Base-by-base conservation (phyloP, 2,329 filamentous ascomycete species). In the Penicillium nordicum region DNA sequence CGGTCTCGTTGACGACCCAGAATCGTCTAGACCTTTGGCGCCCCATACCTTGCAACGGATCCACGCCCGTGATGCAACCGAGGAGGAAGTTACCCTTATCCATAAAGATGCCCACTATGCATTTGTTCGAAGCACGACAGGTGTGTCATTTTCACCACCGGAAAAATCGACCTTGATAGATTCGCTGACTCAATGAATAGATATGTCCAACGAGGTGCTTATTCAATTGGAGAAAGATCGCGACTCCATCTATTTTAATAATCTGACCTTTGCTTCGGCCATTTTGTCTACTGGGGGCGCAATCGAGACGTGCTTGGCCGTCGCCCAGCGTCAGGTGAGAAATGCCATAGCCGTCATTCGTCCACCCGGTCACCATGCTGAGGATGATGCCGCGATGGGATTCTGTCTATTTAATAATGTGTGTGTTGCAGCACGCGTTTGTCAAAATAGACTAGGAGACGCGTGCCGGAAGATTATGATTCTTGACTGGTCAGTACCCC, bases 401-500 rank as follows among this genome's bases (percentile, higher is more conserved):
- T 99, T 99, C 70, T 99, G 94, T 72, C 84, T 97, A 57, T 97
- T 97, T 78, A 97, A 99, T 77, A 99, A 99, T 68, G 94, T 97
- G 3, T 92, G 90, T 21, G 89, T 99, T 57, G 93, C 92, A 1
- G 88, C 92, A n/a, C 88, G 85, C 57, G 89, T 92, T 12, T 97
- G 92, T 70, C 92, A 96, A 71, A 78, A 82, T 51, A 86, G 92
- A 57, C 94, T 89, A 64, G 89, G 89, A 1, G 84, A 93, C 4
- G 78, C 78, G 9, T 97, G 93, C 69, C 86, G 91, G 54, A 97
- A 96, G 74, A 84, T 99, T 21, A 76, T 99, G 53, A 94, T 99
- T 63, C 79, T 99, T 8, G 94, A 99, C 70, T 99, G 94, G 90
- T 90, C 87, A 69, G 88, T 87, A 12, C n/a, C 12, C 34, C 21